Evolutionary conservation across 805 yeast genomes (phyloP).

Genomic region (Suhomyces xylopsoci): DNA sequence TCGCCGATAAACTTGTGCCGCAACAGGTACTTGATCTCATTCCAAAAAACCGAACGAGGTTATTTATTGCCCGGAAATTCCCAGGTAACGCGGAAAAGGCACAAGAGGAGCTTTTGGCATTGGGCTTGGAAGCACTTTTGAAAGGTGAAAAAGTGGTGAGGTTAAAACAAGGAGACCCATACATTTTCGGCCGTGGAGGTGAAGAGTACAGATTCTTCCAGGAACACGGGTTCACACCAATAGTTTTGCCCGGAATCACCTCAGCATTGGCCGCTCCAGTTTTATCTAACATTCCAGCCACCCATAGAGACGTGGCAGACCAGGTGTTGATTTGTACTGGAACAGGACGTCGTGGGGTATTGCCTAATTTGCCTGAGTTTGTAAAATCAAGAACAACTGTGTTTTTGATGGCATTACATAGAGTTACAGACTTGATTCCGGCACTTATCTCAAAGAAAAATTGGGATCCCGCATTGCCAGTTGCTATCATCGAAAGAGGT

Average conservation of each 20-base stretch:
- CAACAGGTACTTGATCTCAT: constrained; percentile 77
- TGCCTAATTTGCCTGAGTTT: constrained; percentile 76
- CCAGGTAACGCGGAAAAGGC: constrained; percentile 97
- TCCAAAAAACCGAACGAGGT: constrained; percentile 64
- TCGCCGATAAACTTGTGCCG: constrained; percentile 93
- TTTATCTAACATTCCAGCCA: constrained; percentile 79
- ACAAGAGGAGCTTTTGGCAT: constrained; percentile 73
- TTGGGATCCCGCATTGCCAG: constrained; percentile 75
- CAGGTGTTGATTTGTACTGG: constrained; percentile 94
- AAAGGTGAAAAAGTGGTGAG: constrained; percentile 79
- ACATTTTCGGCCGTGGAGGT: constrained; percentile 94
- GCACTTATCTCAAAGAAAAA: constrained; percentile 39
- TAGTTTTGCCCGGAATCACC: constrained; percentile 82
- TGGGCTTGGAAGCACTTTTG: constrained; percentile 63
- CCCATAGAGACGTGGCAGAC: constrained; percentile 89
- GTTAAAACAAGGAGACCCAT: constrained; percentile 95
- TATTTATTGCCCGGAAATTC: constrained; percentile 87
- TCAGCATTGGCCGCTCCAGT: constrained; percentile 89
- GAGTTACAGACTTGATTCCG: constrained; percentile 58
- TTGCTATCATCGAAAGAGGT: constrained; percentile 85
- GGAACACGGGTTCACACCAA: constrained; percentile 64
- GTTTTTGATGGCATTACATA: constrained; percentile 85
- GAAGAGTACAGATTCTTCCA: constrained; percentile 78
- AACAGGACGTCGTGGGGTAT: constrained; percentile 81
- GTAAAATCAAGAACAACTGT: constrained; percentile 74